Evolutionary conservation across 176 grass and related monocot species (phyloP).

Genomic region (Leersia perrieri): DNA sequence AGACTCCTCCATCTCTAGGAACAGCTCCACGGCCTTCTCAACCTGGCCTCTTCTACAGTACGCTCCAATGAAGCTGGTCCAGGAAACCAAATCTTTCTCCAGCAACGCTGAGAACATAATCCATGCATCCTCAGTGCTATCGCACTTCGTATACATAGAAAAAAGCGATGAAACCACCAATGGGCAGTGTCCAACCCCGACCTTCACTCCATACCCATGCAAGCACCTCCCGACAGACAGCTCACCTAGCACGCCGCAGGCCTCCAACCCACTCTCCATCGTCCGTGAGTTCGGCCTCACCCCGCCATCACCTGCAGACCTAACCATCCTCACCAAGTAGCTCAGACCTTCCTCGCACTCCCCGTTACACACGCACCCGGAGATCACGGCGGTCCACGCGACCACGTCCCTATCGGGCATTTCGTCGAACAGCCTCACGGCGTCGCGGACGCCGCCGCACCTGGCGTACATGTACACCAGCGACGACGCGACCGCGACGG

Average conservation of each 20-base stretch:
- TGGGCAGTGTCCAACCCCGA: constrained; percentile 17
- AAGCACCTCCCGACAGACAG: constrained; percentile 48
- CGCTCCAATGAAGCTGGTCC: constrained; percentile 63
- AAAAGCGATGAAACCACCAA: constrained; percentile 53
- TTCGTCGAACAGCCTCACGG: constrained; percentile 61
- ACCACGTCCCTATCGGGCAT: constrained; percentile 66
- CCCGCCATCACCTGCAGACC: neutral
- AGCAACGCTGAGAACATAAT: constrained; percentile 49
- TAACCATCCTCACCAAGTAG: constrained; percentile 50
- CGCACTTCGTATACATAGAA: constrained; percentile 68
- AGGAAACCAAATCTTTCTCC: constrained; percentile 69
- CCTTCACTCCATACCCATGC: constrained; percentile 51
- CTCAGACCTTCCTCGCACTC: constrained; percentile 20
- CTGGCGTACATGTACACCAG: constrained; percentile 65
- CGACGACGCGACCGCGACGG: constrained; percentile 55
- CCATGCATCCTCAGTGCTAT: constrained; percentile 41
- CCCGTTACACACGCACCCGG: constrained; percentile 63
- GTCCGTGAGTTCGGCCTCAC: constrained; percentile 57
- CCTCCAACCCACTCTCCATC: constrained; percentile 57
- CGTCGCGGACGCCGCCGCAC: constrained; percentile 37
- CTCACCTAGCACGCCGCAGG: constrained; percentile 44
- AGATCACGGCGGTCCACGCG: constrained; percentile 63
- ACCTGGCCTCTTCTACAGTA: constrained; percentile 48
- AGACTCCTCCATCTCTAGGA: constrained; percentile 41
- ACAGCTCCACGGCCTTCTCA: constrained; percentile 35